These are phyloP conservation scores for Clavispora fructus DNA, from an alignment of 805 yeast species.

Conservation along the genomic window DNA sequence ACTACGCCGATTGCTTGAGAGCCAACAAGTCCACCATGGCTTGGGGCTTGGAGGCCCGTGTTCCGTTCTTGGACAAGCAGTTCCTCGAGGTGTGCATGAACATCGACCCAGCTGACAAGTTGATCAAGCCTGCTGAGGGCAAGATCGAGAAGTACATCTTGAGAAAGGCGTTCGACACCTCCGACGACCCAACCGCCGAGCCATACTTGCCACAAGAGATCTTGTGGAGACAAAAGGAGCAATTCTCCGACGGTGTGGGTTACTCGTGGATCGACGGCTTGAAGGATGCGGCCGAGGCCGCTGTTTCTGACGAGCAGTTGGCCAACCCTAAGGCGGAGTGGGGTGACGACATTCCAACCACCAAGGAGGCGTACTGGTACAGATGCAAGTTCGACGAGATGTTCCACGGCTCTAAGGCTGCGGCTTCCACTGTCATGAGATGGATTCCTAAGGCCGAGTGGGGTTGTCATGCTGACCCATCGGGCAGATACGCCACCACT, in stretches of 20 bases:
- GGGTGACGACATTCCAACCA: constrained; percentile 92
- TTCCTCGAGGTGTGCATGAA: constrained; percentile 91
- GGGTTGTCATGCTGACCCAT: constrained; percentile 99
- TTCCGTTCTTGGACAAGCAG: constrained; percentile 94
- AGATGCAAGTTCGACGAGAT: constrained; percentile 92
- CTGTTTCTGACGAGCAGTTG: constrained; percentile 84
- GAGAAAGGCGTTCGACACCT: constrained; percentile 96
- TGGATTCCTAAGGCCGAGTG: constrained; percentile 99
- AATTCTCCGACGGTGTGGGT: constrained; percentile 98
- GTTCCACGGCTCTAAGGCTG: constrained; percentile 80
- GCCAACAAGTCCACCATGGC: constrained; percentile 99
- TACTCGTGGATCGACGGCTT: constrained; percentile 98
- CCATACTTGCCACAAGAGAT: constrained; percentile 96
- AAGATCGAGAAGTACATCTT: constrained; percentile 91
- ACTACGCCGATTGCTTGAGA: constrained; percentile 93
- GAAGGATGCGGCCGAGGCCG: constrained; percentile 88
- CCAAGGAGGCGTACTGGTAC: constrained; percentile 99
- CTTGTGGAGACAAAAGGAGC: constrained; percentile 99
- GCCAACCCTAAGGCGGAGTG: constrained; percentile 90
- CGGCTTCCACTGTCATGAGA: constrained; percentile 95
- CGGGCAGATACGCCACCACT: constrained; percentile 92
- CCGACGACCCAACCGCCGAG: constrained; percentile 66
- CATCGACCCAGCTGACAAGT: constrained; percentile 89
- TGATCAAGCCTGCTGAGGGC: constrained; percentile 67
- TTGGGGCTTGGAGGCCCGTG: constrained; percentile 99